A percentile compares a stretch with the other conserved stretches of the same genome.
Evolutionary conservation across 306 rosid species (phyloP).

Genomic region (Ziziphus jujuba): DNA sequence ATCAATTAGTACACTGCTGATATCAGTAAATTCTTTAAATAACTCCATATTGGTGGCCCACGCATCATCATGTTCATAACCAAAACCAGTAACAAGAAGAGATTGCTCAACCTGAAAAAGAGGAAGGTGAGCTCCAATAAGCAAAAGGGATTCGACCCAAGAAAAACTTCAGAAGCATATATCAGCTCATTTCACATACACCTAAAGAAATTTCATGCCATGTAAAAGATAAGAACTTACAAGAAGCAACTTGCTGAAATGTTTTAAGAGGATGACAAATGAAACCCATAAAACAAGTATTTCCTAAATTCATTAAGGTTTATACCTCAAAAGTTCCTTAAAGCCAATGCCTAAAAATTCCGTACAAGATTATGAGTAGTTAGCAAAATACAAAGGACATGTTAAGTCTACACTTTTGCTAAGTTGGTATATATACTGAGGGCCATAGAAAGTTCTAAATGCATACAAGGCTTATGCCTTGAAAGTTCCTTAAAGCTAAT

Average conservation of each 20-base stretch:
- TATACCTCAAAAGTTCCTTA: background rate
- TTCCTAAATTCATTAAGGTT: background rate
- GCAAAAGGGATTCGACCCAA: background rate
- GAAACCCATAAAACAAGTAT: background rate
- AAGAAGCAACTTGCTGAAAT: background rate
- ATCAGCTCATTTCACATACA: conserved; percentile 1
- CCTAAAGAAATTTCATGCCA: too few species aligned
- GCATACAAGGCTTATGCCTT: background rate
- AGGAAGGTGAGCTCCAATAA: conserved; percentile 12
- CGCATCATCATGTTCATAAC: conserved; percentile 91
- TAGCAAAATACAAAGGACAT: background rate
- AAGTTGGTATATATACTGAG: too few species aligned
- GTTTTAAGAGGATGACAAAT: background rate
- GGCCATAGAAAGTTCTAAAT: background rate
- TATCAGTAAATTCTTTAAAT: conserved; percentile 86
- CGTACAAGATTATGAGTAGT: background rate
- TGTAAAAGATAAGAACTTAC: background rate
- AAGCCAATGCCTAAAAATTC: background rate
- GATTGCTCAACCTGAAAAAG: conserved; percentile 72
- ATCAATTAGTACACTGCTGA: conserved; percentile 78
- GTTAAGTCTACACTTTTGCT: too few species aligned
- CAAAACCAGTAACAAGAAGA: conserved; percentile 95
- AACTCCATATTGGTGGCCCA: conserved; percentile 88
- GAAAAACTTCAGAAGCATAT: conserved; percentile 9
- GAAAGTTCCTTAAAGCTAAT: background rate